Base-by-base conservation (phyloP, 2,329 filamentous ascomycete species). In the Hymenoscyphus scutula region DNA sequence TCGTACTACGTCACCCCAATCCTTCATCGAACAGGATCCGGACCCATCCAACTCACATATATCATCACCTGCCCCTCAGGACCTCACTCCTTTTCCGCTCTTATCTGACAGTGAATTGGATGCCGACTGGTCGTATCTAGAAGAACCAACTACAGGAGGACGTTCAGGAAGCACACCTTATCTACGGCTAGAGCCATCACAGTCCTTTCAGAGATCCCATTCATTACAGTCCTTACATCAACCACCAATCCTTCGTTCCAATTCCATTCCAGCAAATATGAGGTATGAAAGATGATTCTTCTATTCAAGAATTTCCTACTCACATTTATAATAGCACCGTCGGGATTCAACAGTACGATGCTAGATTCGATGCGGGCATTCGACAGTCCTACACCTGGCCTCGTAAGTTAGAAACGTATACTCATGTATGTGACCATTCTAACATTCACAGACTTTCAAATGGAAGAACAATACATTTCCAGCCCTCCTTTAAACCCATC, bases 361-460 rank as follows among this genome's bases (percentile, higher is more conserved):
- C 65, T 54, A 64, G 68, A 45, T 74, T 74, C 61, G 71, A 73
- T 64, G 65, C 68, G 38, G 64, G 58, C 48, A 63, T 67, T 51
- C 66, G 70, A 62, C 70, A 69, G 53, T 69, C 70, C 58, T 72
- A 70, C 48, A 74, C 71, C 32, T 74, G 72, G 72, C 72, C 72
- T 66, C 68, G 72, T 74, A 67, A 68, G 72, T 71, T 60, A 37
- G 4, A 8, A 51, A 11, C 5, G 23, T 25, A 8, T 13, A 25
- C 10, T 51, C 19, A 13, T 25, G 10, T 51, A 13, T 51, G 11
- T 23, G 11, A 25, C 45, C 19, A 25, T 51, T 51, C 45, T 51
- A 51, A 51, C 19, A 51, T 8, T 25, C 19, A 51, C 48, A 74
- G 72, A 70, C 63, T 72, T 17, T 54, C 53, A 74, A 29, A 67